Base-by-base conservation (phyloP, 768 basidiomycete genomes). In the Tylopilus balloui region DNA sequence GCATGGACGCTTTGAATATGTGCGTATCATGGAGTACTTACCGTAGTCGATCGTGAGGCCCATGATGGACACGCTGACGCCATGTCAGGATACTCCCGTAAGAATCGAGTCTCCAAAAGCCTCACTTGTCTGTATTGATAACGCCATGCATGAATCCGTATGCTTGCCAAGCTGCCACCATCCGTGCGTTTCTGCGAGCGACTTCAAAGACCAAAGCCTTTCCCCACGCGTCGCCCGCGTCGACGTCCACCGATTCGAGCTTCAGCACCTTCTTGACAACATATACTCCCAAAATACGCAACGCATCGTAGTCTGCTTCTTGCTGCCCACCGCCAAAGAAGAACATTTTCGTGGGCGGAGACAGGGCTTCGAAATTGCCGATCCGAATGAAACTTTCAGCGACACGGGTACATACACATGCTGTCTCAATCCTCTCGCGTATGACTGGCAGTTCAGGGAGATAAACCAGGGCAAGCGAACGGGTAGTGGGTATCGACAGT, bases 61-160 rank as follows among this genome's bases (percentile, higher is more conserved):
- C 25, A 87, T 67, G 15, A 90, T 72, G 3, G 86, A 88, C 19
- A 88, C 79, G 47, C 86, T 88, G 54, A n/a, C 14, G 29, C 37
- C 29, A 36, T 12, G 47, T 64, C 27, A 63, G 48, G 44, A 27
- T 24, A 28, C 27, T 1, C 13, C 8, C 25, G 15, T 38, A 11
- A 10, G 10, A 23, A 40, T 13, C 13, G 10, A 23, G 39, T 13
- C 13, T 34, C 25, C 47, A 23, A 21, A 3, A n/a, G 24, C 61
- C 78, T 50, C 56, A 87, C 88, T 95, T 96, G 72, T 97, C 95
- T 2, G 94, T 95, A 62, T 98, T 98, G 58, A 99, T 92, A 31
- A 99, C 95, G 0, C 92, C 92, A 61, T 93, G 90, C 91, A 92
- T 91, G 64, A 89, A 93, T 1, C 92, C 92, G 65, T 87, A 88